Base-by-base conservation (phyloP, 345 rosid species). In the Eucalyptus virginea region DNA sequence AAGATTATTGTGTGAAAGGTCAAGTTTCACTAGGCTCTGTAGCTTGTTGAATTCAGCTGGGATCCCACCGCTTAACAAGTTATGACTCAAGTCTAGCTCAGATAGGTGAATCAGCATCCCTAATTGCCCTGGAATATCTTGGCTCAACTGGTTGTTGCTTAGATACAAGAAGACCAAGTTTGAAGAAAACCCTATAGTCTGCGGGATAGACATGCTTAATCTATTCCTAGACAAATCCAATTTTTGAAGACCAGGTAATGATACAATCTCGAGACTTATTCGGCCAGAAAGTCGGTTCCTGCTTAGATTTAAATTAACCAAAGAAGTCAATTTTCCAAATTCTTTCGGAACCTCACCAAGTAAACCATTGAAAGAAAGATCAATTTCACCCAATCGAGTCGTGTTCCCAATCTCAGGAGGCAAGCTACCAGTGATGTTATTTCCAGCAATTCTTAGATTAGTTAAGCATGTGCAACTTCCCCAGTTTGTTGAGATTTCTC, bases 1-100 rank as follows among this genome's bases (percentile, higher is more conserved):
- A 42, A 91, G 89, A 37, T 91, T 89, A 58, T 94, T 93, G 89
- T 89, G 87, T 13, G 93, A 93, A 56, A 93, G 90, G 32, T 92
- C 87, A 48, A 91, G 24, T 15, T 5, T 52, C 81, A 80, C 89
- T 88, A 94, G 72, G 87, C 67, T 62, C 5, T 62, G 30, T 26
- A 92, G 14, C 3, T 81, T 24, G 16, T 72, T 47, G 3, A 93
- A 15, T 42, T 88, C 34, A 7, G 23, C 5, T 1, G 92, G 93
- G 58, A 94, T 92, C 69, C 26, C 11, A 34, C 95, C 94, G 8
- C 72, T 62, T 62, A 62, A 62, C 18, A 62, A 62, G 72, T 30
- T 62, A 62, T 13, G 30, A 62, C 72, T 62, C 37, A 62, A 62
- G 72, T 50, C 72, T 60, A 26, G 87, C 19, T 83, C 65, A 19